A percentile compares a stretch with the other conserved stretches of the same genome.
Evolutionary conservation across 1,284 basidiomycete genomes (phyloP).

Genomic region (Exsudoporus floridanus): DNA sequence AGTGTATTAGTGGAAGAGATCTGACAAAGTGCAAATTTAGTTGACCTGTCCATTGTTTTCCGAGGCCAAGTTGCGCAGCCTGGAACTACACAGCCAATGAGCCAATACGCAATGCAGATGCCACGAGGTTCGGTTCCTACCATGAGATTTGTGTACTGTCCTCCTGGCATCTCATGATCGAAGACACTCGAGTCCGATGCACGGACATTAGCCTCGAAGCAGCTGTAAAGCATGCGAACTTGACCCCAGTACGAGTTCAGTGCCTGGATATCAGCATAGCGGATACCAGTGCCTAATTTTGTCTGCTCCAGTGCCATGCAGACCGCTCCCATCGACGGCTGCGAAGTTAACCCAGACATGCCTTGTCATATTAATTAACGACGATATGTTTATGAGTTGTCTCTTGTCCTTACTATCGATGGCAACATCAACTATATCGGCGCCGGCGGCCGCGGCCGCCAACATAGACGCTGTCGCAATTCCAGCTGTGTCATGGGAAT

Average conservation of each 20-base stretch:
- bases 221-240: constrained; percentile 91
- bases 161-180: constrained; percentile 99
- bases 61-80: constrained; percentile 94
- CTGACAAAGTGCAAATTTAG: constrained; percentile 8
- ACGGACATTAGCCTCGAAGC: constrained; percentile 98
- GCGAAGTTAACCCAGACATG: constrained; percentile 98
- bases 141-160: constrained; percentile 95
- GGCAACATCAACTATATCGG: constrained; percentile 97
- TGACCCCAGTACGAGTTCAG: constrained; percentile 99
- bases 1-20: constrained; percentile 12
- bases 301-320: constrained; percentile 96
- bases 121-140: constrained; percentile 41
- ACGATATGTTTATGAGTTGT: neutral
- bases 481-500: constrained; percentile 99
- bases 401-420: constrained; percentile 78
- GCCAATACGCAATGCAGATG: constrained; percentile 8
- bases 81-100: constrained; percentile 75
- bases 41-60: constrained; percentile 90
- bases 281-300: constrained; percentile 91
- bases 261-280: constrained; percentile 96
- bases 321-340: constrained; percentile 98
- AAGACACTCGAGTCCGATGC: constrained; percentile 97
- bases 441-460: constrained; percentile 92
- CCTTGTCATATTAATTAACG: constrained; percentile 45
- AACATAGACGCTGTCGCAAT: constrained; percentile 97